phyloP scores from a whole-genome alignment of 2,329 filamentous ascomycete genomes.

The Pseudohalonectria lignicola region DNA sequence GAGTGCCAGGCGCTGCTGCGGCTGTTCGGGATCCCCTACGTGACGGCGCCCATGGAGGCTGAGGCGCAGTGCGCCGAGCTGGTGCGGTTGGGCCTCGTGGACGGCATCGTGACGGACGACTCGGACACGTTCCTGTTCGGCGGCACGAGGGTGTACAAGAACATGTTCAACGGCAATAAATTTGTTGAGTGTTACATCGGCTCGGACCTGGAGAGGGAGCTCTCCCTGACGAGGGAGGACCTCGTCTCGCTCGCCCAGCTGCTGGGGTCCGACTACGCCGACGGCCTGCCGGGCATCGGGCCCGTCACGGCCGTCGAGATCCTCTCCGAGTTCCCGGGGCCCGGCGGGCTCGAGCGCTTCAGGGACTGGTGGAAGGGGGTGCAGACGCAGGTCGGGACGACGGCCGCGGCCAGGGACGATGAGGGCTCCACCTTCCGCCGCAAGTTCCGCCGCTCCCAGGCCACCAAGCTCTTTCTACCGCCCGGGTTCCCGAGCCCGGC shows the following conservation, averaged over 20 bases:
- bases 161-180: conserved; percentile 99
- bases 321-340: conserved; percentile 70
- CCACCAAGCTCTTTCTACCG: conserved; percentile 77
- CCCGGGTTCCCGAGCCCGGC: conserved; percentile 65
- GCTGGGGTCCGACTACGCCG: conserved; percentile 88
- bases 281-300: conserved; percentile 81
- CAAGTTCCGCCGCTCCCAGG: conserved; percentile 74
- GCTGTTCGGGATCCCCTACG: conserved; percentile 89
- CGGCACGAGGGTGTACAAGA: conserved; percentile 94
- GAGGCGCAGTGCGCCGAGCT: conserved; percentile 96
- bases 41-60: conserved; percentile 97
- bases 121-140: conserved; percentile 96
- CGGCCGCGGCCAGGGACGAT: conserved; percentile 46
- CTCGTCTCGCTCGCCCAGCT: conserved; percentile 86
- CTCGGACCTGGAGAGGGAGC: conserved; percentile 76
- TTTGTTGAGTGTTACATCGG: conserved; percentile 93
- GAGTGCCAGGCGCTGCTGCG: conserved; percentile 88
- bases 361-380: conserved; percentile 78
- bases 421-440: conserved; percentile 61
- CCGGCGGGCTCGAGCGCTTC: conserved; percentile 58
- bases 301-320: conserved; percentile 94
- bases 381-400: conserved; percentile 42
- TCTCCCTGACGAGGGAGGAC: conserved; percentile 74
- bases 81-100: conserved; percentile 75
- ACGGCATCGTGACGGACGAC: conserved; percentile 96